These are phyloP conservation scores for Aspergillus bridgeri DNA, from an alignment of 495 filamentous ascomycete genomes.

Conservation along the genomic window DNA sequence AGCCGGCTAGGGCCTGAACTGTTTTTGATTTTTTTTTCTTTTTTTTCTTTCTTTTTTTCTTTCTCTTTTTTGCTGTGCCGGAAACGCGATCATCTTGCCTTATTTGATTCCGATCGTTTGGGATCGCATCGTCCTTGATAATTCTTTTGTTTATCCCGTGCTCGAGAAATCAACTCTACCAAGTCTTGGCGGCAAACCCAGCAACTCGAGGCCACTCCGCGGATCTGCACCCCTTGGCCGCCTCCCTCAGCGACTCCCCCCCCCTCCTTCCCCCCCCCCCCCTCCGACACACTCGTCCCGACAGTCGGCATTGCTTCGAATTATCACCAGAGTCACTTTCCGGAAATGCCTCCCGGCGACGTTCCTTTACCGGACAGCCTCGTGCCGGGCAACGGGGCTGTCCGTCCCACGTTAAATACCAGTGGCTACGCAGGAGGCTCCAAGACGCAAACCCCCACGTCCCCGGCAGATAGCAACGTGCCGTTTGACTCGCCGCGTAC, in stretches of 20 bases:
- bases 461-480: constrained; percentile 42
- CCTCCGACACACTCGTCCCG: neutral
- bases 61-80: neutral
- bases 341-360: constrained; percentile 46
- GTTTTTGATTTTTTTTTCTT: neutral
- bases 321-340: constrained; percentile 13
- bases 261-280: neutral
- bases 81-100: constrained; percentile 1
- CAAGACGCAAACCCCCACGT: constrained; percentile 42
- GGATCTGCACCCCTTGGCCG: neutral
- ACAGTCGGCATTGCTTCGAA: neutral
- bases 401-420: constrained; percentile 41
- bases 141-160: constrained; percentile 10
- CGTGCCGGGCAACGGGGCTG: constrained; percentile 45
- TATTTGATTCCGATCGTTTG: neutral
- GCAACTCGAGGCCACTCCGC: constrained; percentile 1
- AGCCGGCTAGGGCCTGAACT: constrained; percentile 9
- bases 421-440: constrained; percentile 38
- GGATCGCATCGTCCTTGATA: neutral
- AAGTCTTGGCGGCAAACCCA: constrained; percentile 15
- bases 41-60: neutral
- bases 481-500: constrained; percentile 44
- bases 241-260: neutral
- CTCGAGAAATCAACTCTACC: constrained; percentile 8
- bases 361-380: constrained; percentile 44